phyloP scores from a whole-genome alignment of 495 filamentous ascomycete species.

The Hypoxylon intermedium region DNA sequence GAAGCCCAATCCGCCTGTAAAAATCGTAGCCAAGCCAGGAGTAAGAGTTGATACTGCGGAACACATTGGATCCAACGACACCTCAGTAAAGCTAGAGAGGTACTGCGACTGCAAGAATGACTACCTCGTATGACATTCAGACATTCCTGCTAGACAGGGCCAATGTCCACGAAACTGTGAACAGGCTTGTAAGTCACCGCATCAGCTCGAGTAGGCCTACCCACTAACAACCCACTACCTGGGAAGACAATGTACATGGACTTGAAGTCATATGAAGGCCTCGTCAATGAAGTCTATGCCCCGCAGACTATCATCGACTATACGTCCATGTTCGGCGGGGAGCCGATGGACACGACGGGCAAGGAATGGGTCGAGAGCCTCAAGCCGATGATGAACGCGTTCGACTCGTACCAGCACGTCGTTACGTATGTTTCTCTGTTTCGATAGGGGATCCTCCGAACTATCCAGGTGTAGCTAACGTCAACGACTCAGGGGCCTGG shows the following conservation, averaged over 20 bases:
- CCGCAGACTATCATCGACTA: conserved; percentile 40
- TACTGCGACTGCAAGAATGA: conserved; percentile 13
- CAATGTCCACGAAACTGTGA: conserved; percentile 44
- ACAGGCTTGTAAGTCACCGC: conserved; percentile 28
- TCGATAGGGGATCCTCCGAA: neutral
- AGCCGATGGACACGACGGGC: conserved; percentile 26
- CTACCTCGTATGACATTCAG: conserved; percentile 30
- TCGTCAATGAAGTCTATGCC: conserved; percentile 40
- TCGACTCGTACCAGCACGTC: conserved; percentile 40
- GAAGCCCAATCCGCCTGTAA: too few relatives aligned
- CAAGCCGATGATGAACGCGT: conserved; percentile 17
- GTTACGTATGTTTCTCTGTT: conserved; percentile 26
- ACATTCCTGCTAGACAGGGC: conserved; percentile 44
- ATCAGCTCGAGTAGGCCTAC: neutral
- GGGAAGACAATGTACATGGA: conserved; percentile 39
- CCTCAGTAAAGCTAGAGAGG: neutral
- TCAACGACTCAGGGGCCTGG: conserved; percentile 15
- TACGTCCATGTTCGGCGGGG: conserved; percentile 41
- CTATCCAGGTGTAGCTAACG: neutral
- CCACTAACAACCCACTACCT: neutral
- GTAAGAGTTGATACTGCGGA: too few relatives aligned
- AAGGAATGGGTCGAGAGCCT: conserved; percentile 32
- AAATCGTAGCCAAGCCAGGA: too few relatives aligned
- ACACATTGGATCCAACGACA: neutral
- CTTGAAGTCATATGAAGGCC: conserved; percentile 10